A percentile compares a stretch with the other conserved stretches of the same genome.
phyloP scores from a whole-genome alignment of 768 basidiomycete species.

The Russula olivacea region DNA sequence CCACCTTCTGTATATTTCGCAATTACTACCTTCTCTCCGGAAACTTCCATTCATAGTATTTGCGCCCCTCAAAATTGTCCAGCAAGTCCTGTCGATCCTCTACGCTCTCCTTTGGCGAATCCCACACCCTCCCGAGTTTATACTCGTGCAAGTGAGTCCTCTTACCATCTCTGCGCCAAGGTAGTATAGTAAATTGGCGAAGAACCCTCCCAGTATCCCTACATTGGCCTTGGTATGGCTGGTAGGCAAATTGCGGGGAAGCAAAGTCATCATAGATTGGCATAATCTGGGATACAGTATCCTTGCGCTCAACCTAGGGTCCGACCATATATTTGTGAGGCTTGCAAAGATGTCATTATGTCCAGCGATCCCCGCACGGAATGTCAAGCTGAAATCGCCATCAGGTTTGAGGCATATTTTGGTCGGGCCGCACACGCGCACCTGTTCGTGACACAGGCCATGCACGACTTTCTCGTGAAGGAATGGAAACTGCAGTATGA shows the following conservation, averaged over 20 bases:
- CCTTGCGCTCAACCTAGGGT: slow-evolving; percentile 74
- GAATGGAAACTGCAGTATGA: slow-evolving; percentile 77
- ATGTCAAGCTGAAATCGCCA: neutral
- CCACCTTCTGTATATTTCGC: slow-evolving; percentile 58
- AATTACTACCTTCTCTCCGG: slow-evolving; percentile 51
- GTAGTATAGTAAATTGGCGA: slow-evolving; percentile 17
- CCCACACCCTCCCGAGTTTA: slow-evolving; percentile 66
- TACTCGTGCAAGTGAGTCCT: slow-evolving; percentile 78
- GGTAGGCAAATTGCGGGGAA: slow-evolving; percentile 57
- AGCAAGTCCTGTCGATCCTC: slow-evolving; percentile 62
- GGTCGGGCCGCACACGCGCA: slow-evolving; percentile 82
- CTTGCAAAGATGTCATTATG: slow-evolving; percentile 64
- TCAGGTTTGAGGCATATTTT: slow-evolving; percentile 80
- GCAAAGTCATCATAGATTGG: slow-evolving; percentile 96
- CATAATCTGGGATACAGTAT: slow-evolving; percentile 97
- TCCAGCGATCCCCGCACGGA: slow-evolving; percentile 4
- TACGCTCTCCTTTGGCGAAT: slow-evolving; percentile 54
- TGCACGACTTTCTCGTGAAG: slow-evolving; percentile 62
- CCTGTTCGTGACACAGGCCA: slow-evolving; percentile 86
- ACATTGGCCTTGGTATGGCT: slow-evolving; percentile 83
- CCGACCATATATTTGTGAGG: slow-evolving; percentile 59
- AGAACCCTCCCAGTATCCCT: slow-evolving; percentile 98
- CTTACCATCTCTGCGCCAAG: neutral
- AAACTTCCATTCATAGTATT: slow-evolving; percentile 60
- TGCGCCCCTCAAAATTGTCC: slow-evolving; percentile 74